Percentiles rank a stretch among this genome's conserved stretches.
phyloP scores from a whole-genome alignment of 2,329 filamentous ascomycete genomes.

The Bipolaris zeicola region DNA sequence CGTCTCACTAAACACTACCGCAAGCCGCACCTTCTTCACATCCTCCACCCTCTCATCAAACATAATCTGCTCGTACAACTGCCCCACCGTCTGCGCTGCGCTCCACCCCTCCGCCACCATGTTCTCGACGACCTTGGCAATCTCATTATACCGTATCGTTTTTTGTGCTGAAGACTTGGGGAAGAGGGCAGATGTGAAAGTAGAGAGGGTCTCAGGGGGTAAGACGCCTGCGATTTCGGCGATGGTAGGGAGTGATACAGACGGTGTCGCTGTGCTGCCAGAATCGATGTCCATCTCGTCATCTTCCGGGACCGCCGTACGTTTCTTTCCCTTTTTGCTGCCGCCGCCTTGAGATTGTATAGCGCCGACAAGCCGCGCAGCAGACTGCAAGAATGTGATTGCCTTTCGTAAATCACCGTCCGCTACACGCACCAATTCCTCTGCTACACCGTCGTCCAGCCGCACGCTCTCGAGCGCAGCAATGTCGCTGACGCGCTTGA shows the following conservation, averaged over 20 bases:
- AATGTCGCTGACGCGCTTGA: conserved; percentile 79
- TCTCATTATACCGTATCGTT: conserved; percentile 67
- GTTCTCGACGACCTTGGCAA: conserved; percentile 82
- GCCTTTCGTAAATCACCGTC: conserved; percentile 96
- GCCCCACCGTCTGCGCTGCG: conserved; percentile 81
- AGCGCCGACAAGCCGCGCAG: conserved; percentile 83
- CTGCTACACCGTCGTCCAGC: conserved; percentile 78
- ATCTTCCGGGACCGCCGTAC: conserved; percentile 54
- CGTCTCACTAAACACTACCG: conserved; percentile 86
- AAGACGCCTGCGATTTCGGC: conserved; percentile 98
- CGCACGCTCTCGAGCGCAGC: conserved; percentile 76
- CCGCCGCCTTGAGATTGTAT: conserved; percentile 30
- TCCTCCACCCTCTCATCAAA: conserved; percentile 85
- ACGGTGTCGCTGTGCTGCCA: conserved; percentile 8
- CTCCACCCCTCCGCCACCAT: conserved; percentile 98
- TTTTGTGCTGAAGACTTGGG: conserved; percentile 55
- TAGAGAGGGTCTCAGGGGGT: conserved; percentile 73
- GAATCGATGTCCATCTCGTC: conserved; percentile 59
- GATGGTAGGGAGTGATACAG: conserved; percentile 71
- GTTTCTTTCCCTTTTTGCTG: conserved; percentile 51
- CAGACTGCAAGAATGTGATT: conserved; percentile 94
- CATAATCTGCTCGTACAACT: conserved; percentile 83
- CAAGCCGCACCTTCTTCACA: conserved; percentile 86
- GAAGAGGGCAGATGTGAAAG: conserved; percentile 75
- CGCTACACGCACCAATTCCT: conserved; percentile 82